Percentiles rank a stretch among this genome's conserved stretches.
Evolutionary conservation across 2,329 filamentous ascomycete species (phyloP).

Genomic region (Monosporascus ibericus): DNA sequence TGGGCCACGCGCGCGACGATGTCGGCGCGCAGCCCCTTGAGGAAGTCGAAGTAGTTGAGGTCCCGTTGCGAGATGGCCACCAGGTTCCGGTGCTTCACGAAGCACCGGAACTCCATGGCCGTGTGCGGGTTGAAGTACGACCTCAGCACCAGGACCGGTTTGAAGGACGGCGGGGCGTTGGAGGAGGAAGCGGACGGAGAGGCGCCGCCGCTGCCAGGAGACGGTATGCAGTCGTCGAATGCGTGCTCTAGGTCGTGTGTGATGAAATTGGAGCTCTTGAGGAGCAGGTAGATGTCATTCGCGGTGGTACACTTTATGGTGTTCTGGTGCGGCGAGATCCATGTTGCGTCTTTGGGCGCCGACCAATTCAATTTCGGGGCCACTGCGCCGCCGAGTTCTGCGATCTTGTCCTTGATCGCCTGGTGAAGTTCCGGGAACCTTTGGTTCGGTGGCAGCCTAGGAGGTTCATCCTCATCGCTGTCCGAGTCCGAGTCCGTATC

Average conservation of each 20-base stretch:
- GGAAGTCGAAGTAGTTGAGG: slow-evolving; percentile 82
- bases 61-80: slow-evolving; percentile 85
- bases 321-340: slow-evolving; percentile 79
- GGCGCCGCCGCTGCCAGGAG: slow-evolving; percentile 16
- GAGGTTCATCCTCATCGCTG: slow-evolving; percentile 39
- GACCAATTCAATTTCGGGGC: slow-evolving; percentile 97
- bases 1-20: slow-evolving; percentile 63
- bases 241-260: slow-evolving; percentile 92
- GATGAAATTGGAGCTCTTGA: slow-evolving; percentile 92
- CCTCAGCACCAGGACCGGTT: slow-evolving; percentile 76
- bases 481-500: slow-evolving; percentile 35
- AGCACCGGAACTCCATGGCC: slow-evolving; percentile 90
- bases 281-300: slow-evolving; percentile 86
- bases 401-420: slow-evolving; percentile 69
- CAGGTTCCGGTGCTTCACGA: slow-evolving; percentile 76
- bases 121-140: slow-evolving; percentile 87
- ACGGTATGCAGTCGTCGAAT: slow-evolving; percentile 65
- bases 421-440: slow-evolving; percentile 69
- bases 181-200: slow-evolving; percentile 36
- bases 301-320: slow-evolving; percentile 84
- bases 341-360: slow-evolving; percentile 89
- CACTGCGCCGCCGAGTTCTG: slow-evolving; percentile 76
- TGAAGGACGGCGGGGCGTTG: slow-evolving; percentile 41
- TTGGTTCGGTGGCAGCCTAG: slow-evolving; percentile 42
- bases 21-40: slow-evolving; percentile 56